Base-by-base conservation (phyloP, 1,284 basidiomycete species). In the Tetrapyrgos nigripes region DNA sequence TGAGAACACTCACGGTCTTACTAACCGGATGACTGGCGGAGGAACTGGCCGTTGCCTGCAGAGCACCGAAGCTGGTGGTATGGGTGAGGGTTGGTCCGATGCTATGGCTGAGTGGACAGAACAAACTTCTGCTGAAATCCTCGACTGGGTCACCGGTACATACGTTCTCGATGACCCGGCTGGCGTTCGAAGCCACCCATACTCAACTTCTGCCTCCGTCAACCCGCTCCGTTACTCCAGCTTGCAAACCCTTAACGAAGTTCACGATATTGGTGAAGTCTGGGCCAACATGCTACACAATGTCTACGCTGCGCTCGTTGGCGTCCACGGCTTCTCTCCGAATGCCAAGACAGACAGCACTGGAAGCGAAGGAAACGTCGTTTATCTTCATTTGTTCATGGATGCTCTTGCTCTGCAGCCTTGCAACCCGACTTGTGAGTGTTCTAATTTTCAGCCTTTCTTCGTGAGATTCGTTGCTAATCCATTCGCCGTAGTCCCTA, bases 81-180 rank as follows among this genome's bases (percentile, higher is more conserved):
- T 85, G 64, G 82, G 82, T 26, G 83, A 85, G 71, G 71, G 77
- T 6, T 84, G 81, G 82, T 79, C 79, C 13, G 83, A 84, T 66
- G 77, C 81, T 23, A 73, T 84, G 66, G 81, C 83, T 14, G 76
- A 80, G 80, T 80, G 78, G 77, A 69, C 70, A 50, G 70, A 76
- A 52, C 75, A 80, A 58, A 76, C 65, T 9, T 68, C 68, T 40
- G 59, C 70, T 3, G 67, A 66, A 1, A 72, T 79, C 9, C 63
- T 64, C 2, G 79, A 83, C 66, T 82, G 70, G 52, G 71, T 76
- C 4, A 58, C 81, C 60, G 80, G 76, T 13, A 64, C 68, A 53
- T 82, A 75, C 58, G 72, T 73, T 26, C 60, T 60, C 51, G 64
- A 72, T 52, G 60, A 69, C 63, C 8, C 68, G 17, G 66, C 65